Evolutionary conservation across 202 grass and related monocot genomes (phyloP).

Genomic region (Elaeis oleifera): DNA sequence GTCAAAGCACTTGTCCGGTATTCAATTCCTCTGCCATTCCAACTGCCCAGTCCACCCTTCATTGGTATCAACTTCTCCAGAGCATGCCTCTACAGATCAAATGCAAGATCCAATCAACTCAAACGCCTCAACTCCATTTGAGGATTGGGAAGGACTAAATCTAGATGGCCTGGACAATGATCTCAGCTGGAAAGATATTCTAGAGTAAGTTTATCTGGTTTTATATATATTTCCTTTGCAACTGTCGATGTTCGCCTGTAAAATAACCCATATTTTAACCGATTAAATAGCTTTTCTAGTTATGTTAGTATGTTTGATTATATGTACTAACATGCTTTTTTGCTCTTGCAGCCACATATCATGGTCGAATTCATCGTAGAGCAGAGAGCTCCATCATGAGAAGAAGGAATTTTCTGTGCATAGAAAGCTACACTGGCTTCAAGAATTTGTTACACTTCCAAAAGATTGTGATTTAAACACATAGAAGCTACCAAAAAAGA

Average conservation of each 20-base stretch:
- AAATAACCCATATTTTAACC: too few relatives aligned
- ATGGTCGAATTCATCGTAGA: background rate
- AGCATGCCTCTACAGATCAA: background rate
- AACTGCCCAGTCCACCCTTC: background rate
- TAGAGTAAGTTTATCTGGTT: background rate
- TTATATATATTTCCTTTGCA: background rate
- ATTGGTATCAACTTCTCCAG: constrained; percentile 15
- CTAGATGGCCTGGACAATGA: background rate
- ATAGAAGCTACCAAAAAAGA: too few relatives aligned
- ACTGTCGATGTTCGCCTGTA: background rate
- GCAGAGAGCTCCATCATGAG: too few relatives aligned
- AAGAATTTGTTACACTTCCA: too few relatives aligned
- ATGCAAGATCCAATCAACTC: background rate
- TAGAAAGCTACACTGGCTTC: too few relatives aligned
- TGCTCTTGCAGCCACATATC: background rate
- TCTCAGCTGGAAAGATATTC: background rate
- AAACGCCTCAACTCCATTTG: background rate
- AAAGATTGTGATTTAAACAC: too few relatives aligned
- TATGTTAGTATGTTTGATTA: too few relatives aligned
- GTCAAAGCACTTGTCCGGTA: background rate
- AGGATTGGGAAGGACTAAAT: background rate
- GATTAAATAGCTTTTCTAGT: too few relatives aligned
- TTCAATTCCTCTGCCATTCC: background rate
- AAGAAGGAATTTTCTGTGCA: too few relatives aligned
- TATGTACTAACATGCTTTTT: background rate